Evolutionary conservation across 106 monocot species (phyloP).

Genomic region (Phalaenopsis aphrodite): DNA sequence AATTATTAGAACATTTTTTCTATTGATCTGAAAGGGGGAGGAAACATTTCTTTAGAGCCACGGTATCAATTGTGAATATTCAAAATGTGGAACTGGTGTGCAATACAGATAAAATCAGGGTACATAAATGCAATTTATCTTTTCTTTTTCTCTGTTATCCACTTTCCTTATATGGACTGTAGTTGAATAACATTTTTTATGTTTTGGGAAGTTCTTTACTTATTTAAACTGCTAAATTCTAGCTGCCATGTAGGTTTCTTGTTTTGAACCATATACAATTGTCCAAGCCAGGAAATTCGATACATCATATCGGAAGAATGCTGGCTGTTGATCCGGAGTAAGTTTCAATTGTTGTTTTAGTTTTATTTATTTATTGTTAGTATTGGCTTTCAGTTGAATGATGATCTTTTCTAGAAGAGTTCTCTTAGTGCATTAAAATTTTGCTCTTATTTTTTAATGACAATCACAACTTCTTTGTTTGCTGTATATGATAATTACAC

Average conservation of each 20-base stretch:
- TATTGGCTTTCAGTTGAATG: background rate
- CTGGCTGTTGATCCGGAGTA: conserved; percentile 77
- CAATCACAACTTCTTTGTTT: background rate
- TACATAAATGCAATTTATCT: background rate
- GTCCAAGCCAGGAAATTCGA: conserved; percentile 64
- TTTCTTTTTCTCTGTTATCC: background rate
- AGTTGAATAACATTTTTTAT: background rate
- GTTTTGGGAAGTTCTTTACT: background rate
- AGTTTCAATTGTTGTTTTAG: conserved; percentile 16
- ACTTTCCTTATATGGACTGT: background rate
- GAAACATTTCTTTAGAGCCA: background rate
- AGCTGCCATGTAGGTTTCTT: conserved; percentile 58
- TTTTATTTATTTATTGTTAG: background rate
- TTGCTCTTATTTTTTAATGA: background rate
- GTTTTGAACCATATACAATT: conserved; percentile 60
- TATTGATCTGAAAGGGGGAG: background rate
- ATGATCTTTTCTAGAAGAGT: background rate
- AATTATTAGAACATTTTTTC: background rate
- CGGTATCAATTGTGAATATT: background rate
- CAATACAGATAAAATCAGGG: background rate
- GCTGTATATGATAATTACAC: background rate
- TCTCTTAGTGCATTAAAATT: background rate
- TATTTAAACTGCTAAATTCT: background rate
- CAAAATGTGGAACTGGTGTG: background rate
- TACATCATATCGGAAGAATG: conserved; percentile 73